These are phyloP conservation scores for Mycena indigotica DNA, from an alignment of 768 basidiomycete genomes.

Conservation along the genomic window DNA sequence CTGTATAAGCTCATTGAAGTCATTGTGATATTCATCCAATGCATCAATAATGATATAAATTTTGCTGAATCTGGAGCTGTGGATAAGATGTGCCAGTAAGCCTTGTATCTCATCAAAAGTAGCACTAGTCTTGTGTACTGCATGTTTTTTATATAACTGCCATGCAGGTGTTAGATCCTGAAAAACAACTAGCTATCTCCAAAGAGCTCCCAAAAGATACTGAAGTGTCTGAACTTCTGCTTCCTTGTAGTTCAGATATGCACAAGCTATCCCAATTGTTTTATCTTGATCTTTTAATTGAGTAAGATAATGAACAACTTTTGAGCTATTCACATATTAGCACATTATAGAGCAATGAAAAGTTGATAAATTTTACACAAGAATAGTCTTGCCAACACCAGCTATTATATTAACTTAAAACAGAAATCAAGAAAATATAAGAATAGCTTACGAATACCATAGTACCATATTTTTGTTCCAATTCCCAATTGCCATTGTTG, in stretches of 20 bases:
- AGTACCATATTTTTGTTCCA: neutral
- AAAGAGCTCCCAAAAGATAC: neutral
- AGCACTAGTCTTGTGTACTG: neutral
- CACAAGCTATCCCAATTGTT: neutral
- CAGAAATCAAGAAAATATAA: neutral
- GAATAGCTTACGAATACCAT: neutral
- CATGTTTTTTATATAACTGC: neutral
- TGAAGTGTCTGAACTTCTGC: neutral
- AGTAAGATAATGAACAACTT: neutral
- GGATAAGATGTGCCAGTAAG: neutral
- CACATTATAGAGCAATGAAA: neutral
- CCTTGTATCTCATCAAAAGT: neutral
- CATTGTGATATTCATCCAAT: neutral
- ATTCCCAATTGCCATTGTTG: neutral
- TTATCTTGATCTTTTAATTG: neutral
- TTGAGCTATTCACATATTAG: neutral
- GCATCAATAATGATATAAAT: neutral
- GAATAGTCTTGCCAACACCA: slow-evolving; percentile 1
- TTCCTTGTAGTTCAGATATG: neutral
- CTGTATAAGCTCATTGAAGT: neutral
- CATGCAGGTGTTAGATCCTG: neutral
- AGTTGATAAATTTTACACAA: neutral
- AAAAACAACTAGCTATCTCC: neutral
- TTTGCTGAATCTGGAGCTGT: neutral
- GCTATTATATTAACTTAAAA: neutral